Evolutionary conservation across 2,329 filamentous ascomycete genomes (phyloP).

Genomic region (Colletotrichum horii): DNA sequence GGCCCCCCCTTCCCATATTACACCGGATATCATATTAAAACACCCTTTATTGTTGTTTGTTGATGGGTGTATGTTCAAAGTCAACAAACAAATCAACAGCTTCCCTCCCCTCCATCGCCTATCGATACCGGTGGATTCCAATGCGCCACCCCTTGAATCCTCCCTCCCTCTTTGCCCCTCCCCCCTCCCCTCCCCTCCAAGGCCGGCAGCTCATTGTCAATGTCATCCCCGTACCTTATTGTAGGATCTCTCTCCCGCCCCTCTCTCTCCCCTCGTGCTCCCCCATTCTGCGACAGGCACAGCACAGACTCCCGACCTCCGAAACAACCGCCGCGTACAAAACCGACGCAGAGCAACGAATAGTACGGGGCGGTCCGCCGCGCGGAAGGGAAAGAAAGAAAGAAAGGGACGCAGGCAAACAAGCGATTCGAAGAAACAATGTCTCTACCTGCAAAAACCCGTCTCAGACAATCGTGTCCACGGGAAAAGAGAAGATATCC

Average conservation of each 20-base stretch:
- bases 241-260: not conserved
- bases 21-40: not conserved
- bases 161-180: not conserved
- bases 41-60: conserved; percentile 1
- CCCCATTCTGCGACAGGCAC: not conserved
- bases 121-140: conserved; percentile 2
- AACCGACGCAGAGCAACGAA: not conserved
- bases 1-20: not conserved
- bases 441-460: not conserved
- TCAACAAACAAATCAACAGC: not conserved
- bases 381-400: not conserved
- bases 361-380: not conserved
- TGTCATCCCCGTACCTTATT: not conserved
- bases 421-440: not conserved
- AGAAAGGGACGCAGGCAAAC: not conserved
- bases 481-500: not conserved
- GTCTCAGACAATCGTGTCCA: not conserved
- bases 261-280: not conserved
- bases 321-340: not conserved
- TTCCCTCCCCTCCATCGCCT: not conserved
- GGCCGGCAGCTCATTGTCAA: not conserved
- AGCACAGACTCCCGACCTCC: conserved; percentile 15
- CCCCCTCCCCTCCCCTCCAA: not conserved
- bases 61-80: not conserved
- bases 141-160: not conserved